Conservation (phyloP, 192 early-diverging fungal species). For the Borealophlyctis nickersoniae region DNA sequence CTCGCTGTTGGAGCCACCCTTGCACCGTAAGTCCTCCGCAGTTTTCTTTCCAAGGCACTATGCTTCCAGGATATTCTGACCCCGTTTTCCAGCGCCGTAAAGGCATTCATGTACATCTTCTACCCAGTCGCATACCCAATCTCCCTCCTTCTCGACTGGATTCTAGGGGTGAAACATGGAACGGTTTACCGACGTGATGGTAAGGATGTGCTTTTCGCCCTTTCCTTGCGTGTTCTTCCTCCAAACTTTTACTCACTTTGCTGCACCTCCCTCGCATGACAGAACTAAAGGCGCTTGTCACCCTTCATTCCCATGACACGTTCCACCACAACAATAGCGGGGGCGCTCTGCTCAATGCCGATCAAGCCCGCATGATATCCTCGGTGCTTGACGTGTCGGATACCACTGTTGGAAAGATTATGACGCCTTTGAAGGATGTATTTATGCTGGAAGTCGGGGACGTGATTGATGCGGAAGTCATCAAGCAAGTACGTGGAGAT, state of each 20-base stretch:
- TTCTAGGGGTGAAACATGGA: conserved; percentile 83
- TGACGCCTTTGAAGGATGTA: conserved; percentile 49
- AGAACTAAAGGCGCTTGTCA: not conserved
- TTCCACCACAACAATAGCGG: not conserved
- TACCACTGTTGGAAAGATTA: conserved; percentile 47
- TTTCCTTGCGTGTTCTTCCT: too few species aligned
- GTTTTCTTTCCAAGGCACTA: too few species aligned
- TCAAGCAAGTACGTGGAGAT: conserved; percentile 10
- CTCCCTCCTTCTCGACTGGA: conserved; percentile 73
- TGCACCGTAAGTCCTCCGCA: conserved; percentile 66
- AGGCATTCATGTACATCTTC: conserved; percentile 53
- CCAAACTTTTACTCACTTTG: not conserved
- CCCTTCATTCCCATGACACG: not conserved
- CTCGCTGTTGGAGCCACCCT: conserved; percentile 87
- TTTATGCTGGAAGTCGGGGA: conserved; percentile 39
- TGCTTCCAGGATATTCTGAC: too few species aligned
- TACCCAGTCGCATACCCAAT: conserved; percentile 78
- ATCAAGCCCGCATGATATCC: conserved; percentile 50
- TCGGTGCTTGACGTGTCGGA: conserved; percentile 49
- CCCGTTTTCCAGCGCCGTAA: too few species aligned
- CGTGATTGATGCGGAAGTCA: conserved; percentile 17
- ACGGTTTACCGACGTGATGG: conserved; percentile 64
- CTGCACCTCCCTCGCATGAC: not conserved
- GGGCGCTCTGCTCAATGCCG: conserved; percentile 29
- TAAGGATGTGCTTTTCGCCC: too few species aligned